Percentiles rank a stretch among this genome's conserved stretches.
phyloP scores from a whole-genome alignment of 2,329 filamentous ascomycete genomes.

The Neonectria faginata region DNA sequence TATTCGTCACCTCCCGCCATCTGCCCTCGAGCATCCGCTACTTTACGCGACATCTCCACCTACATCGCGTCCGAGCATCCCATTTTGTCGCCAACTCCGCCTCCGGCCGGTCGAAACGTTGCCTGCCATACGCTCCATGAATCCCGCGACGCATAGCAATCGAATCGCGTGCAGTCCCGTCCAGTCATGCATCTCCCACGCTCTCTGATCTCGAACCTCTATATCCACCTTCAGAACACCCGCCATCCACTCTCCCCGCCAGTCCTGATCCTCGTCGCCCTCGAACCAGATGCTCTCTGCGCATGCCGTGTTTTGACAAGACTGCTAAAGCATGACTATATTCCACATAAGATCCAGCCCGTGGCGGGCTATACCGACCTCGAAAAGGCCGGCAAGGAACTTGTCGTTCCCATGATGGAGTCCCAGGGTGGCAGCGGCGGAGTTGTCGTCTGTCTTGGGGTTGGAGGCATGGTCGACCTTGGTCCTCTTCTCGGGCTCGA shows the following conservation, averaged over 20 bases:
- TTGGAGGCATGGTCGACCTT: slow-evolving; percentile 91
- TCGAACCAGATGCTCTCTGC: slow-evolving; percentile 95
- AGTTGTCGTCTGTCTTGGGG: slow-evolving; percentile 90
- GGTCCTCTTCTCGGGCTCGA: slow-evolving; percentile 80
- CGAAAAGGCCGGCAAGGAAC: slow-evolving; percentile 79
- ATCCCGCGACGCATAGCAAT: slow-evolving; percentile 37
- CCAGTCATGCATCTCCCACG: slow-evolving; percentile 91
- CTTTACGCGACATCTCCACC: slow-evolving; percentile 38
- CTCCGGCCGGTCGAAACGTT: slow-evolving; percentile 18
- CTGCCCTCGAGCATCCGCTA: slow-evolving; percentile 9
- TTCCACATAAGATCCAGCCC: slow-evolving; percentile 96
- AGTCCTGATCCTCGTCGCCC: slow-evolving; percentile 89
- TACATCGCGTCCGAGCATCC: slow-evolving; percentile 32
- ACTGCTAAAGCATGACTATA: slow-evolving; percentile 96
- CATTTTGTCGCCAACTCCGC: slow-evolving; percentile 19
- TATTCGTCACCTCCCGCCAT: background rate
- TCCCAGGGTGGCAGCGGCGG: slow-evolving; percentile 86
- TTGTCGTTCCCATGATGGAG: slow-evolving; percentile 88
- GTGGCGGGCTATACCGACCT: slow-evolving; percentile 94
- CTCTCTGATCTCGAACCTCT: slow-evolving; percentile 88
- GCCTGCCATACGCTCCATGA: slow-evolving; percentile 42
- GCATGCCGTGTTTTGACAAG: slow-evolving; percentile 93
- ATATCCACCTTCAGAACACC: slow-evolving; percentile 86
- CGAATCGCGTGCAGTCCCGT: slow-evolving; percentile 26
- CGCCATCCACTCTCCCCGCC: slow-evolving; percentile 92